Percentiles rank a stretch among this genome's conserved stretches.
Evolutionary conservation across 2,329 filamentous ascomycete species (phyloP).

Genomic region (Penicillium sp.): DNA sequence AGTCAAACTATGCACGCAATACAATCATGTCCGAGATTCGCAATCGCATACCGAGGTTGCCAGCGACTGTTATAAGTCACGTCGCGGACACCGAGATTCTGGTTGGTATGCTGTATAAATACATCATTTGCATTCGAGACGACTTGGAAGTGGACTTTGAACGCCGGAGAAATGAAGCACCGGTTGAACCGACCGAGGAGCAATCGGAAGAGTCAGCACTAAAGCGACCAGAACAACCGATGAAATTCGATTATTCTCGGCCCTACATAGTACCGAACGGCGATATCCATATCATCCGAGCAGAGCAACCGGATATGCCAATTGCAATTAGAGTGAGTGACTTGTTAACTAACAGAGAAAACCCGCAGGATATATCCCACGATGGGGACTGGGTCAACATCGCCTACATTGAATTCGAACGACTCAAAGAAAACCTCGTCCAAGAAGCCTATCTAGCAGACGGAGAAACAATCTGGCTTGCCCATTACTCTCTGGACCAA

Average conservation of each 20-base stretch:
- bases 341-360: not conserved
- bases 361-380: not conserved
- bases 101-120: not conserved
- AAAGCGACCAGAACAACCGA: no score
- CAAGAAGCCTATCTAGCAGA: not conserved
- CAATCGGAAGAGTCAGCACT: not conserved
- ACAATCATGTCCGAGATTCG: not conserved
- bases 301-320: not conserved
- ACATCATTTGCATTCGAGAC: not conserved
- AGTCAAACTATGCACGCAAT: not conserved
- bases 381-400: slow-evolving; percentile 1
- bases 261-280: not conserved
- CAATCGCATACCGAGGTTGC: not conserved
- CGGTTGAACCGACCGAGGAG: not conserved
- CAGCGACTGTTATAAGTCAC: not conserved
- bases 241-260: not conserved
- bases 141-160: not conserved
- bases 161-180: no score
- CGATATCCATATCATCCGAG: not conserved
- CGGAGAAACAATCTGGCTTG: not conserved
- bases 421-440: not conserved
- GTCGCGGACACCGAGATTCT: not conserved
- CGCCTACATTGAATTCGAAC: not conserved
- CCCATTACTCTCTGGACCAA: not conserved
- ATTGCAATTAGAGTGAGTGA: not conserved